Conservation (phyloP, 495 filamentous ascomycete genomes). For the Tirmania nivea region DNA sequence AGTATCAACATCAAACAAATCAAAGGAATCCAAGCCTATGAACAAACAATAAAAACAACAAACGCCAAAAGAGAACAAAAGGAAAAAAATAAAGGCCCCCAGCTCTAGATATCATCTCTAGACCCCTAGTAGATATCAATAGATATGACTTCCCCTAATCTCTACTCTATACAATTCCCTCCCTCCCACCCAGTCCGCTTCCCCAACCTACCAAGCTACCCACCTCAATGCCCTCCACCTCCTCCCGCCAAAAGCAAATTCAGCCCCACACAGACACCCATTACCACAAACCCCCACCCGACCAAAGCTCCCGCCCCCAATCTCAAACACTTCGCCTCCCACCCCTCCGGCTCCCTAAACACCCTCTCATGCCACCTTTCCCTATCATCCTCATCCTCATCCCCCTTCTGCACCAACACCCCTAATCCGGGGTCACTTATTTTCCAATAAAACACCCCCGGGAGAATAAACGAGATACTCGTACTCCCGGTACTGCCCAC, state of each 20-base stretch:
- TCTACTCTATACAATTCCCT: no score
- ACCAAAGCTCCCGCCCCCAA: conserved; percentile 52
- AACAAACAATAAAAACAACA: no score
- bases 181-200: no score
- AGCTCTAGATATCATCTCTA: no score
- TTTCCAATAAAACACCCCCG: conserved; percentile 94
- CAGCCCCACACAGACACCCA: conserved; percentile 67
- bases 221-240: neutral
- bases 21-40: no score
- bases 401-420: conserved; percentile 67
- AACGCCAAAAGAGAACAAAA: no score
- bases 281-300: conserved; percentile 67
- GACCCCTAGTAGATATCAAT: no score
- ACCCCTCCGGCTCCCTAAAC: conserved; percentile 20
- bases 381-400: conserved; percentile 50
- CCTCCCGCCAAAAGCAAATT: neutral
- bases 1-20: no score
- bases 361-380: conserved; percentile 26
- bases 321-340: conserved; percentile 34
- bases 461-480: conserved; percentile 86
- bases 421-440: conserved; percentile 71
- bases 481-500: conserved; percentile 89
- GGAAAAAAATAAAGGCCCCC: no score
- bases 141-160: no score
- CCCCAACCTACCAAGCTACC: no score